Conservation (phyloP, 2,329 filamentous ascomycete genomes). For the Podosphaera leucotricha region DNA sequence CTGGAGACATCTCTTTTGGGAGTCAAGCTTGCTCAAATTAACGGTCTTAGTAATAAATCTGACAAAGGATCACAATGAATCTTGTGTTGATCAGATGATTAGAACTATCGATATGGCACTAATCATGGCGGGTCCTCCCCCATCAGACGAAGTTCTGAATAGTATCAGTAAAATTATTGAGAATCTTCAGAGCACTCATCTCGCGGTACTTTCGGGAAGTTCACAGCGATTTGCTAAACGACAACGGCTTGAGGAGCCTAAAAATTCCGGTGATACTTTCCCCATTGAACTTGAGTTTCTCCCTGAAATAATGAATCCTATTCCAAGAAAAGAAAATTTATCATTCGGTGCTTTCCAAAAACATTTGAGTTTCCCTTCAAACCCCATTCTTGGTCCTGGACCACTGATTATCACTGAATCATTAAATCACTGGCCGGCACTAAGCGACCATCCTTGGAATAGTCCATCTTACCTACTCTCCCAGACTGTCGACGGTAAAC, state of each 20-base stretch:
- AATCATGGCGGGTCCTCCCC: constrained; percentile 13
- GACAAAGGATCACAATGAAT: neutral
- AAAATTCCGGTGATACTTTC: constrained; percentile 4
- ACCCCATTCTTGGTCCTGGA: constrained; percentile 19
- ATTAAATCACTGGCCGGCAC: constrained; percentile 53
- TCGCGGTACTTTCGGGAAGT: neutral
- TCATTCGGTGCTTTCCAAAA: constrained; percentile 36
- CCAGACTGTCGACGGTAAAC: constrained; percentile 48
- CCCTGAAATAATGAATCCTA: constrained; percentile 20
- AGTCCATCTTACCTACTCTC: constrained; percentile 50
- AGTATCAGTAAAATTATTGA: constrained; percentile 34
- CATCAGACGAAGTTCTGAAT: neutral
- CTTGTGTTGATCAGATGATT: constrained; percentile 11
- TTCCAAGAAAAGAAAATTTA: constrained; percentile 21
- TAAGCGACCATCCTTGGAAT: constrained; percentile 43
- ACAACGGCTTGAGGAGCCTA: constrained; percentile 2
- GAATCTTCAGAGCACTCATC: constrained; percentile 33
- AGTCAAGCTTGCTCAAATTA: constrained; percentile 42
- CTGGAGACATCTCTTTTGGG: constrained; percentile 51
- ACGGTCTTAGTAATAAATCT: constrained; percentile 12
- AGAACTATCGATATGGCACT: constrained; percentile 14
- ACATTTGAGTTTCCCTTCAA: constrained; percentile 26
- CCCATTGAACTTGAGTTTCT: constrained; percentile 15
- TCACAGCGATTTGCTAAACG: constrained; percentile 7
- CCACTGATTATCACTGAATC: constrained; percentile 49